phyloP scores from a whole-genome alignment of 768 basidiomycete genomes.

The Rhodosporidiobolus odoratus region DNA sequence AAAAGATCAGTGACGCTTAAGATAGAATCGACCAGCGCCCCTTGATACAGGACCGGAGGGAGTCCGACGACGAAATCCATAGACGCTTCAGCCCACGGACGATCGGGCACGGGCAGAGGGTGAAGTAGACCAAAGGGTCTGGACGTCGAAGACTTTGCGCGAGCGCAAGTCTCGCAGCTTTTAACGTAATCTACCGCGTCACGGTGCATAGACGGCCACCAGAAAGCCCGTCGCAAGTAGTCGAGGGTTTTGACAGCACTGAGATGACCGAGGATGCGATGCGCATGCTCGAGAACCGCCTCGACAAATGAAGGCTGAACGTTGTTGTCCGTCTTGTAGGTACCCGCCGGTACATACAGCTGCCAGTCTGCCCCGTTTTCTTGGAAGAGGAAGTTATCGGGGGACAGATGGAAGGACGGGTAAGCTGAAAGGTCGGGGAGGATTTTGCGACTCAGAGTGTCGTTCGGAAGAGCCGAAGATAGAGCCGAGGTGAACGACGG shows the following conservation, averaged over 20 bases:
- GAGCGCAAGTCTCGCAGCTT: slow-evolving; percentile 8
- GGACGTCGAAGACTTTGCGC: neutral
- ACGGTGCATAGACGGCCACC: slow-evolving; percentile 7
- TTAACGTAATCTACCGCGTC: slow-evolving; percentile 6
- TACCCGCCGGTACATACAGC: slow-evolving; percentile 6
- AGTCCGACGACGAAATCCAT: slow-evolving; percentile 17
- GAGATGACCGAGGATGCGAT: neutral
- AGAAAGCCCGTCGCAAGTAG: neutral
- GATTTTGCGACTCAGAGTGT: neutral
- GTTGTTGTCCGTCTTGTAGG: no score
- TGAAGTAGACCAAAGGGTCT: slow-evolving; percentile 10
- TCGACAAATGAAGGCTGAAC: neutral
- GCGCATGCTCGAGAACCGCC: neutral
- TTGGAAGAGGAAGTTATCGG: neutral
- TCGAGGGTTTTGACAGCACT: slow-evolving; percentile 1
- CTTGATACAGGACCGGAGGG: neutral
- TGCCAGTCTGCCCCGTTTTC: neutral
- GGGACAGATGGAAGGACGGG: no score
- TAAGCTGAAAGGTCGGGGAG: neutral
- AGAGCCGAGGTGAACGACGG: neutral
- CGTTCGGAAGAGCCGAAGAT: neutral
- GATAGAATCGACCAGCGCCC: neutral
- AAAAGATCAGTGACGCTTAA: slow-evolving; percentile 3
- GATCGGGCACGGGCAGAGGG: neutral
- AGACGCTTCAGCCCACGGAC: neutral